Conservation (phyloP, 805 yeast species). For the Metschnikowia amazonensis region DNA sequence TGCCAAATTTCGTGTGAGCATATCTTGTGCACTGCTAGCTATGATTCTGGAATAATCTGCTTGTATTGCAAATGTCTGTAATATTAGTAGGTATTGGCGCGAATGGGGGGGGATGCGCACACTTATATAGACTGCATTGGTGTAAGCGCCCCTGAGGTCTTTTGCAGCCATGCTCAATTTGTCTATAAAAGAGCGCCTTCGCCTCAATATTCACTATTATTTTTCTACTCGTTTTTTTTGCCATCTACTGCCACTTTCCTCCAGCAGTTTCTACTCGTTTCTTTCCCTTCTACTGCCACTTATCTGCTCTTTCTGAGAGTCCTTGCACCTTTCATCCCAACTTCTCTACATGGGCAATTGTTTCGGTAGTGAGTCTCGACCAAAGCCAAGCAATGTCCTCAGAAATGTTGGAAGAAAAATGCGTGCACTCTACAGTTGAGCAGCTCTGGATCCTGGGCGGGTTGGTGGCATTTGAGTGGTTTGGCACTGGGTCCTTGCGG, state of each 20-base stretch:
- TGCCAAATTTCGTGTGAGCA: not conserved
- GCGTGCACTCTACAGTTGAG: no score
- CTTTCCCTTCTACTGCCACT: no score
- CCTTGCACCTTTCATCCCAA: not conserved
- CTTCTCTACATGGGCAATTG: not conserved
- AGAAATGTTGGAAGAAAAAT: no score
- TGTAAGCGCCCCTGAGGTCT: not conserved
- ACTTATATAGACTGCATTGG: not conserved
- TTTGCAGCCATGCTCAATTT: conserved; percentile 4
- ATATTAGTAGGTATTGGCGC: no score
- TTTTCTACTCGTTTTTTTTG: no score
- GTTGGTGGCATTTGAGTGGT: no score
- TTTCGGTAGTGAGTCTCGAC: not conserved
- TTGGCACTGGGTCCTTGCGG: not conserved
- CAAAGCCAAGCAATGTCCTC: no score
- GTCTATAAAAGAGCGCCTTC: not conserved
- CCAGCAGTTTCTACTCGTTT: no score
- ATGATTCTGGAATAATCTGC: not conserved
- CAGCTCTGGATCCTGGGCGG: no score
- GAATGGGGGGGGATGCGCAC: not conserved
- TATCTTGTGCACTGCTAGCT: not conserved
- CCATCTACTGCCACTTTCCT: no score
- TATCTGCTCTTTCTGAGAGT: not conserved
- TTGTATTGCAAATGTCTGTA: not conserved
- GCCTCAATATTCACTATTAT: no score